Evolutionary conservation across 345 rosid genomes (phyloP).

Genomic region (Pseudoturritis turrita): DNA sequence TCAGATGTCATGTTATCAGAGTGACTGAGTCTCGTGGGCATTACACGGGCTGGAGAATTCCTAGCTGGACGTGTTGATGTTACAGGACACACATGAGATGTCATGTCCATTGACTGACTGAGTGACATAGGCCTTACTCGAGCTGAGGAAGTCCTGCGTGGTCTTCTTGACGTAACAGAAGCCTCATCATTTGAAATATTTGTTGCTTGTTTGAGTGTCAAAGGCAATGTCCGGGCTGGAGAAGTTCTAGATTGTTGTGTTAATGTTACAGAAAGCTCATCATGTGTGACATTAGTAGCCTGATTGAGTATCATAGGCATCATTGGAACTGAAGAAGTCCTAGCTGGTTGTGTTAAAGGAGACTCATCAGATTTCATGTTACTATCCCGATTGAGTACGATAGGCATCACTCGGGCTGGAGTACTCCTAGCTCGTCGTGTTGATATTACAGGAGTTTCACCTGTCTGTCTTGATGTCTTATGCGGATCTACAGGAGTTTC

Average conservation of each 20-base stretch:
- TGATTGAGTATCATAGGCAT: conserved; percentile 6
- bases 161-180: conserved; percentile 7
- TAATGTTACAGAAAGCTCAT: conserved; percentile 21
- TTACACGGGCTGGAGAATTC: conserved; percentile 31
- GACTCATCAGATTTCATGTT: conserved; percentile 14
- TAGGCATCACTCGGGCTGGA: conserved; percentile 34
- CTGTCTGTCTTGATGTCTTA: no score
- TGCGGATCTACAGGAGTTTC: conserved; percentile 18
- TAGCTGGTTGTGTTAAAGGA: conserved; percentile 25
- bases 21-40: conserved; percentile 7
- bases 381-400: conserved; percentile 21
- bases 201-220: not conserved
- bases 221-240: conserved; percentile 9
- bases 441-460: conserved; percentile 16
- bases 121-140: conserved; percentile 23
- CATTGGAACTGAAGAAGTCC: conserved; percentile 23
- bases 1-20: conserved; percentile 2
- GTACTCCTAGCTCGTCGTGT: conserved; percentile 35
- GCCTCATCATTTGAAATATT: not conserved
- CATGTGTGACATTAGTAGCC: conserved; percentile 1
- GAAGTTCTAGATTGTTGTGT: conserved; percentile 18
- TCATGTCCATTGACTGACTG: conserved; percentile 19
- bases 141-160: conserved; percentile 22
- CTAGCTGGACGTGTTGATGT: conserved; percentile 13
- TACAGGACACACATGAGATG: conserved; percentile 25